Base-by-base conservation (phyloP, 2,329 filamentous ascomycete species). In the Epichloe festucae region DNA sequence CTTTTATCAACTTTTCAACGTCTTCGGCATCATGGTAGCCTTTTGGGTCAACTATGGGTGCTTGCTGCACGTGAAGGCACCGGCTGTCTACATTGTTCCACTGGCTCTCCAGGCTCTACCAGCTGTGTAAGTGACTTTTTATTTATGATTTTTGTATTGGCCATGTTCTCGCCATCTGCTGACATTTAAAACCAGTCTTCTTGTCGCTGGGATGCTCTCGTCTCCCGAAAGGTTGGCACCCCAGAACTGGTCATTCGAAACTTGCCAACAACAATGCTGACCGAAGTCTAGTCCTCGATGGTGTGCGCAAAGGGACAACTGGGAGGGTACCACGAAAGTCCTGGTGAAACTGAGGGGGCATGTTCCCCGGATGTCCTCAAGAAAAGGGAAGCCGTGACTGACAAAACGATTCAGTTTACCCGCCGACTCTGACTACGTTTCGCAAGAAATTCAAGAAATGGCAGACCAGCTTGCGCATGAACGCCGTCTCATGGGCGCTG, bases 231-330 rank as follows among this genome's bases (percentile, higher is more conserved):
- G 67, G 67, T 67, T 12, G 4, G 4, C 19, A 15, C 8, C 17
- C 39, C 31, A 35, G 38, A 19, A 46, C 35, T 14, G 2, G 8
- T 4, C 2, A 11, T 31, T 21, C 14, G 6, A 17, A 14, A 4
- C 4, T 31, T 10, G 6, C 12, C 23, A 11, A 41, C 36, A 41
- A 15, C 19, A 6, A 39, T 40, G 21, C 55, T 61, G 43, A 60
- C 36, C 11, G 17, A 12, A 4, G 71, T 75, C 15, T 54, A 84
- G 79, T 6, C 82, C 83, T 14, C 75, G 84, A 57, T 87, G 79
- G 77, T 75, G 84, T 23, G 84, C 82, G 23, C 78, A 80, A 57
- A 74, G 79, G 58, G 82, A 85, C 58, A 74, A 81, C 56, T 85
- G 81, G 81, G 82, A 87, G 54, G 70, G 77, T 41, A 79, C 83